A percentile compares a stretch with the other conserved stretches of the same genome.
Conservation (phyloP, 371 early-diverging fungal genomes). For the Chytridiales sp. region DNA sequence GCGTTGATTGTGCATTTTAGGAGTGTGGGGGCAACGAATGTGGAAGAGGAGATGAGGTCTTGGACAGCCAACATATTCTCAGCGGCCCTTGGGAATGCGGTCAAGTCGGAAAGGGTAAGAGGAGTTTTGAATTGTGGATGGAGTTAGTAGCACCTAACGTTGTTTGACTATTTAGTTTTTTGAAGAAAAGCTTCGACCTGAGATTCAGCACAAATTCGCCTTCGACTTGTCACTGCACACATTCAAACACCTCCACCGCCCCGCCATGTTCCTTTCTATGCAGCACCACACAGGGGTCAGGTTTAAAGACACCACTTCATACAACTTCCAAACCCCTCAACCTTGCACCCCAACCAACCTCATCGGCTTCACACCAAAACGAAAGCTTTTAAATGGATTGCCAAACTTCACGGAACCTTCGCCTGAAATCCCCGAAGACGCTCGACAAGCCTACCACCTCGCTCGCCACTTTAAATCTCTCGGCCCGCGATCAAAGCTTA, state of each 20-base stretch:
- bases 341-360: constrained; percentile 32
- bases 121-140: background rate
- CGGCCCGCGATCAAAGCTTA: constrained; percentile 42
- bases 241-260: constrained; percentile 39
- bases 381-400: constrained; percentile 38
- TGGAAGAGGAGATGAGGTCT: constrained; percentile 45
- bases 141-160: background rate
- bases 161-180: constrained; percentile 31
- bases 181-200: constrained; percentile 38
- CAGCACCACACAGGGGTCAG: constrained; percentile 47
- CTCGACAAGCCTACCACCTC: constrained; percentile 42
- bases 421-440: constrained; percentile 30
- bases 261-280: constrained; percentile 49
- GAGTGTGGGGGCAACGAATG: constrained; percentile 46
- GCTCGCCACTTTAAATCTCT: constrained; percentile 47
- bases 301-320: constrained; percentile 42
- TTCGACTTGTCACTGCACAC: constrained; percentile 27
- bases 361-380: constrained; percentile 30
- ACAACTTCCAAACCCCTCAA: constrained; percentile 32
- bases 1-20: constrained; percentile 46
- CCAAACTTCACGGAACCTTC: constrained; percentile 14
- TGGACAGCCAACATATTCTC: constrained; percentile 40
- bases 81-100: constrained; percentile 31
- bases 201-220: constrained; percentile 41
- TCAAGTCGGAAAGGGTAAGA: constrained; percentile 33